phyloP scores from a whole-genome alignment of 495 filamentous ascomycete species.

The Hypoxylon trugodes region DNA sequence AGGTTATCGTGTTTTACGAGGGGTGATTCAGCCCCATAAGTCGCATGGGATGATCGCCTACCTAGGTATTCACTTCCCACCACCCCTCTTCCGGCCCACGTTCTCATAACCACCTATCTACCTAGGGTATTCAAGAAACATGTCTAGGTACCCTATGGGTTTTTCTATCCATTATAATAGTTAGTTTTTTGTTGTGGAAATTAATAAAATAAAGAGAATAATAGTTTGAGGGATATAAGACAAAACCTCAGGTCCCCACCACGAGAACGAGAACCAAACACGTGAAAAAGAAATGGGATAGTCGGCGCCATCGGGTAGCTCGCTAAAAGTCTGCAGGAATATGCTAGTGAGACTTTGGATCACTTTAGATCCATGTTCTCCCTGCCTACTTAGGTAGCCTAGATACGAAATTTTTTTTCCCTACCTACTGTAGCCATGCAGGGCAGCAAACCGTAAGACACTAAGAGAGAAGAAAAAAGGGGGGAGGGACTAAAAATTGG shows the following conservation, averaged over 20 bases:
- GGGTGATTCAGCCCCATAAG: neutral
- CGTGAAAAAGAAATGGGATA: slow-evolving; percentile 16
- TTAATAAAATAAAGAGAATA: neutral
- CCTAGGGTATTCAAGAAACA: neutral
- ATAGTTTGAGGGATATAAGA: slow-evolving; percentile 9
- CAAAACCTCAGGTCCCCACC: neutral
- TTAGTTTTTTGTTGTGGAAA: neutral
- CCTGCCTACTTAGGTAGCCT: slow-evolving; percentile 13
- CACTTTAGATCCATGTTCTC: slow-evolving; percentile 30
- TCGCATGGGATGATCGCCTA: slow-evolving; percentile 6
- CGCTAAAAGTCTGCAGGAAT: slow-evolving; percentile 31
- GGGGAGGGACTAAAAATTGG: slow-evolving; percentile 5
- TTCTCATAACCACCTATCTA: neutral
- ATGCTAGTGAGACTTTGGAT: slow-evolving; percentile 38
- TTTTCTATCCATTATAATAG: neutral
- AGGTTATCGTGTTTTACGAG: slow-evolving; percentile 20
- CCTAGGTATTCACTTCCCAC: too few relatives aligned
- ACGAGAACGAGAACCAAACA: slow-evolving; percentile 10
- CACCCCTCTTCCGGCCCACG: too few relatives aligned
- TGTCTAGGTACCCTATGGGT: neutral
- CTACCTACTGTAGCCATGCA: slow-evolving; percentile 32
- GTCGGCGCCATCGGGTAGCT: slow-evolving; percentile 19
- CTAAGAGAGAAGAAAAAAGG: slow-evolving; percentile 20
- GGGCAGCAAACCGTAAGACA: slow-evolving; percentile 38
- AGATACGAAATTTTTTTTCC: slow-evolving; percentile 28